Conservation (phyloP, 2,329 filamentous ascomycete species). For the Nothophoma quercina region DNA sequence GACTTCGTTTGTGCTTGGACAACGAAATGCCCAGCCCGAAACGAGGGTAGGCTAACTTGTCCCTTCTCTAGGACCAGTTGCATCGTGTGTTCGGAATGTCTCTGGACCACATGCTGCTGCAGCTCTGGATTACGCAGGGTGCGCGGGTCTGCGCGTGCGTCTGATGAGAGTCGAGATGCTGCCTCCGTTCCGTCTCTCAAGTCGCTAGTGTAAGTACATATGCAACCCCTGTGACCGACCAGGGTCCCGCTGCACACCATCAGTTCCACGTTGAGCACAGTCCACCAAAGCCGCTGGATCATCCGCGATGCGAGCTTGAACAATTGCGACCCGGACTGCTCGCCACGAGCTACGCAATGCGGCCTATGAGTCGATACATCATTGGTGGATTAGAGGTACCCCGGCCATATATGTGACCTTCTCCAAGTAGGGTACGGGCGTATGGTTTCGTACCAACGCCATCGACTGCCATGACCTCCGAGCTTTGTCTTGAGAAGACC, state of each 20-base stretch:
- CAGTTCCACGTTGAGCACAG: constrained; percentile 48
- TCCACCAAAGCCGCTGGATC: constrained; percentile 45
- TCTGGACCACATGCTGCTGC: constrained; percentile 46
- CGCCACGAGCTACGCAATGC: constrained; percentile 44
- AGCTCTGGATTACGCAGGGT: constrained; percentile 42
- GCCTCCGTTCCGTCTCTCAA: constrained; percentile 33
- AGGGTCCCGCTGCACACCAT: constrained; percentile 39
- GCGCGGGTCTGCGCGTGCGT: constrained; percentile 33
- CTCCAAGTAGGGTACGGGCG: constrained; percentile 26
- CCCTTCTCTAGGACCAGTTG: constrained; percentile 44
- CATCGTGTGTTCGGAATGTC: constrained; percentile 45
- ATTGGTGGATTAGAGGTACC: constrained; percentile 49
- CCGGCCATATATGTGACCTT: constrained; percentile 38
- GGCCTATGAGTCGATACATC: constrained; percentile 22
- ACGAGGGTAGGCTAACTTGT: constrained; percentile 40
- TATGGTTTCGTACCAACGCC: constrained; percentile 40
- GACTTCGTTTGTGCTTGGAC: constrained; percentile 36
- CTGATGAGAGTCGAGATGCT: constrained; percentile 31
- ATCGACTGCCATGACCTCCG: background rate
- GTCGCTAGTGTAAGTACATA: constrained; percentile 36
- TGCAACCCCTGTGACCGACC: constrained; percentile 31
- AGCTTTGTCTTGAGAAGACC: constrained; percentile 37
- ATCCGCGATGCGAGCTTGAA: constrained; percentile 45
- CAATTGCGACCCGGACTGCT: constrained; percentile 42
- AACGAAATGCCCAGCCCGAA: constrained; percentile 46